These are phyloP conservation scores for Fraxinus americana DNA, from an alignment of 257 asterid genomes.

Conservation along the genomic window DNA sequence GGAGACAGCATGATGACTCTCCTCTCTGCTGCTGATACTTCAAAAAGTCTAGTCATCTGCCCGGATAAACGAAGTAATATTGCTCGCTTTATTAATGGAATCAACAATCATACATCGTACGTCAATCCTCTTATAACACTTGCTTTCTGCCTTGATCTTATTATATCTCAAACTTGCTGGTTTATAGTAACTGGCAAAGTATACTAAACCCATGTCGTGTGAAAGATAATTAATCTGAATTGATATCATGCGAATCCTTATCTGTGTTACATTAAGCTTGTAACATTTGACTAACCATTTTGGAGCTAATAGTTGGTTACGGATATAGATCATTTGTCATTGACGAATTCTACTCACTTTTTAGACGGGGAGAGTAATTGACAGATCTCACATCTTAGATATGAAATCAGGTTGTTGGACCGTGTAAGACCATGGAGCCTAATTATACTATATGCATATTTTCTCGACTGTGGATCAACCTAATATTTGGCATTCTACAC, in stretches of 20 bases:
- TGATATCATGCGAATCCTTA: neutral
- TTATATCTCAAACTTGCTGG: neutral
- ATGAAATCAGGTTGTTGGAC: no score
- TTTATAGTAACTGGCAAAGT: neutral
- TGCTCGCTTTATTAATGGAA: conserved; percentile 91
- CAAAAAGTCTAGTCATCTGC: conserved; percentile 74
- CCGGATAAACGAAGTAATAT: conserved; percentile 87
- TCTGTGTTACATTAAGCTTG: neutral
- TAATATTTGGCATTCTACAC: no score
- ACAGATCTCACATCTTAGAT: neutral
- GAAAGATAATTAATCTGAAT: neutral
- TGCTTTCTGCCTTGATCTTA: neutral
- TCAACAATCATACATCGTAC: conserved; percentile 85
- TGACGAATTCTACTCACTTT: no score
- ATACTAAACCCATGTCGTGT: neutral
- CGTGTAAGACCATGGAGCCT: neutral
- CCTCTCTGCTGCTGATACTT: conserved; percentile 63
- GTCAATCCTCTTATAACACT: conserved; percentile 26
- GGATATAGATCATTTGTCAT: no score
- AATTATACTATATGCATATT: neutral
- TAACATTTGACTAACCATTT: neutral
- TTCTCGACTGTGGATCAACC: no score
- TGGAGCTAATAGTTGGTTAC: no score
- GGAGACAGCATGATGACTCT: conserved; percentile 99
- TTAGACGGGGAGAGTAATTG: neutral